These are phyloP conservation scores for Xylariomycetidae sp. DNA, from an alignment of 2,329 filamentous ascomycete species.

Conservation along the genomic window DNA sequence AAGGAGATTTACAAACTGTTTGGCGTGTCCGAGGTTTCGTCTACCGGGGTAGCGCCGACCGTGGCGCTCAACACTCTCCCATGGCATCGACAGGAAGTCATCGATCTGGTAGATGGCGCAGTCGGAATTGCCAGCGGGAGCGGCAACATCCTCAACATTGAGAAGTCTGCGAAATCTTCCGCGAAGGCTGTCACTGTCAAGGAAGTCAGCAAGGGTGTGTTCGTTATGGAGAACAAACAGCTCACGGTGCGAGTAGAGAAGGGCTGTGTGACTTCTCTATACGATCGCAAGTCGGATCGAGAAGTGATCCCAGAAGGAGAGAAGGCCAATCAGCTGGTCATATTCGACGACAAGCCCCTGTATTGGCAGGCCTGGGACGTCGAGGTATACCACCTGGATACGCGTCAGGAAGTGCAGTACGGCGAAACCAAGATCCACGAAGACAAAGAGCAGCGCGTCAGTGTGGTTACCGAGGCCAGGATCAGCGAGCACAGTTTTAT, in stretches of 20 bases:
- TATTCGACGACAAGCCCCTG: constrained; percentile 94
- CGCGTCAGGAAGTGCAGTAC: constrained; percentile 67
- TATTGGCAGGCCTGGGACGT: constrained; percentile 99
- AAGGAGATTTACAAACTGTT: constrained; percentile 63
- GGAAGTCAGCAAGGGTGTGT: constrained; percentile 54
- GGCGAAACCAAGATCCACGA: constrained; percentile 67
- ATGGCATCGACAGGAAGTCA: constrained; percentile 73
- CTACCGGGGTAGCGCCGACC: constrained; percentile 44
- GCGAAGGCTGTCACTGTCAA: constrained; percentile 45
- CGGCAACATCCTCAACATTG: constrained; percentile 46
- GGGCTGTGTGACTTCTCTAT: constrained; percentile 78
- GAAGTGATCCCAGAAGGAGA: constrained; percentile 69
- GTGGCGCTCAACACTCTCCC: constrained; percentile 78
- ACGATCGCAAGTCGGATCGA: constrained; percentile 65
- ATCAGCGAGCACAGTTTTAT: constrained; percentile 85
- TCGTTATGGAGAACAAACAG: constrained; percentile 72
- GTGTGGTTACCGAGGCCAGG: constrained; percentile 74
- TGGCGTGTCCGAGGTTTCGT: constrained; percentile 47
- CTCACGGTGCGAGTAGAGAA: constrained; percentile 66
- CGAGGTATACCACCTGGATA: constrained; percentile 90
- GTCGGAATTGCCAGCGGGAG: constrained; percentile 51
- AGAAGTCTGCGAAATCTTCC: constrained; percentile 38
- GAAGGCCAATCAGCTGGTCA: constrained; percentile 85
- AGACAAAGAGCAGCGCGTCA: constrained; percentile 67
- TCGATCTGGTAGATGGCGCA: constrained; percentile 52